A percentile compares a stretch with the other conserved stretches of the same genome.
phyloP scores from a whole-genome alignment of 805 yeast species.

The Kodamaea hsintzibuensis region DNA sequence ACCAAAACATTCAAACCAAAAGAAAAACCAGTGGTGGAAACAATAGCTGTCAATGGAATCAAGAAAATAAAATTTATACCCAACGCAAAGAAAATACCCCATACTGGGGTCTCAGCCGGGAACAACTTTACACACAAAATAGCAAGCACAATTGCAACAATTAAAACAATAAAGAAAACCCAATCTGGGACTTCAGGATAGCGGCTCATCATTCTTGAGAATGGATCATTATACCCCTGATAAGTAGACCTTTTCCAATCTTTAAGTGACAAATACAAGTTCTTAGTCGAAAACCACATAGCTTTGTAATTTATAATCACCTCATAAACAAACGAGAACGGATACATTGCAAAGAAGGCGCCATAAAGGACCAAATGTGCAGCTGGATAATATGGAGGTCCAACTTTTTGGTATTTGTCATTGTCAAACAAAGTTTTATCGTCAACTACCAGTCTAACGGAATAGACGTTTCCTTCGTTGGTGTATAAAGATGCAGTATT shows the following conservation, averaged over 20 bases:
- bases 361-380: conserved; percentile 24
- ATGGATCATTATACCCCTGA: conserved; percentile 36
- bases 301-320: conserved; percentile 15
- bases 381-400: conserved; percentile 25
- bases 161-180: conserved; percentile 25
- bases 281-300: conserved; percentile 15
- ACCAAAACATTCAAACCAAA: conserved; percentile 39
- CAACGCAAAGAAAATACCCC: conserved; percentile 37
- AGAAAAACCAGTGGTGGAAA: conserved; percentile 31
- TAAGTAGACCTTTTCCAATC: conserved; percentile 25
- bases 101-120: conserved; percentile 37
- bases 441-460: conserved; percentile 14
- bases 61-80: conserved; percentile 34
- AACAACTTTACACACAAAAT: conserved; percentile 31
- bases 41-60: conserved; percentile 31
- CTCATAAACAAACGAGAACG: conserved; percentile 26
- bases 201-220: conserved; percentile 31
- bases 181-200: conserved; percentile 40
- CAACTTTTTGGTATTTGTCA: conserved; percentile 17
- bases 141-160: conserved; percentile 30
- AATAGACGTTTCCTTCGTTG: conserved; percentile 24
- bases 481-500: conserved; percentile 24
- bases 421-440: conserved; percentile 13
- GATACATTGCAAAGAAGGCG: conserved; percentile 25
- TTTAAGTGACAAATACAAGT: conserved; percentile 16